Evolutionary conservation across 768 basidiomycete genomes (phyloP), one percentile per base, ranked within the genome.

Genomic region (Russula dissimulans): DNA sequence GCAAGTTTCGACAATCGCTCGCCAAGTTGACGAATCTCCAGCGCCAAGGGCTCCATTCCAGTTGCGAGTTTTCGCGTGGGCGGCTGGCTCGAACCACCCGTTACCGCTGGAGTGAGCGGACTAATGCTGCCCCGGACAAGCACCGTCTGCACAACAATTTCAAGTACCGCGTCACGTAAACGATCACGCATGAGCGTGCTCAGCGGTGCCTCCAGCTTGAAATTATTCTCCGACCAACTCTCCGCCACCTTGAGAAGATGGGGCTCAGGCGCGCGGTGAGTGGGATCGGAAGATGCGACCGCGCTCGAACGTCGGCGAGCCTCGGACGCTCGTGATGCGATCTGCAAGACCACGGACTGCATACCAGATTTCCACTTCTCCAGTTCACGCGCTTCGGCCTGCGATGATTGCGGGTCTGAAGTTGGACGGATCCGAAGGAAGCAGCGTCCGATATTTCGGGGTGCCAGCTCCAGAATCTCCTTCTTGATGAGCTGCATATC

Each of bases 1-100:
- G 85, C 84, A 55, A 94, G 78, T 60, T 85, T 83, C 46, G 85
- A 79, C 39, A 91, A 78, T 68, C 86, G 82, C 67, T 89, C 84
- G 32, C 81, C 81, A 51, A 94, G 79, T 17, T 79, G 76, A 36
- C 77, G 77, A 52, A 88, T 81, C 71, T 94, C 91, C 43, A 83
- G 81, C 57, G 78, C 71, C 54, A 93, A 76, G 38, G 86, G 80
- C 66, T 88, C 86, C 78, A 91, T 82, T 44, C 89, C 90, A 10
- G 62, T 57, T n/a, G 61, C 57, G 22, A 54, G 62, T 54, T 54
- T 54, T 42, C 54, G 62, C 34, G 62, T 32, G 26, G 54, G 26
- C 17, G 59, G 54, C 34, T 44, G 78, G 72, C 67, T 75, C 74
- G 56, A 11, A 10, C 56, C 54, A 10, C 56, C 54, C 26, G 39